Percentiles rank a stretch among this genome's conserved stretches.
phyloP scores from a whole-genome alignment of 192 early-diverging fungal species.

The Diversispora epigaea region DNA sequence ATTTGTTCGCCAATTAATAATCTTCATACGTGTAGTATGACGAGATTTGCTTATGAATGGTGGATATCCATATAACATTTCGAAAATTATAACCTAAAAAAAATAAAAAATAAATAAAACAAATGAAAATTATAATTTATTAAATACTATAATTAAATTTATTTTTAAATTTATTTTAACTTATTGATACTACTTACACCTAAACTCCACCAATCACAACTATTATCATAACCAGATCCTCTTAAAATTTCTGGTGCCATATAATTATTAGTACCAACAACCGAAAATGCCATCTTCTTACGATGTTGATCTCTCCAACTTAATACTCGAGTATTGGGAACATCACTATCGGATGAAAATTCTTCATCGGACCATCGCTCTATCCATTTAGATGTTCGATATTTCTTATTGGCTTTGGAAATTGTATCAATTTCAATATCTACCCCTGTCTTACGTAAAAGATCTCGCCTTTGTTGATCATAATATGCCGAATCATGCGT shows the following conservation, averaged over 20 bases:
- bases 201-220: constrained; percentile 75
- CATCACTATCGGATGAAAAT: constrained; percentile 39
- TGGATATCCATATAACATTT: constrained; percentile 75
- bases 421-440: constrained; percentile 48
- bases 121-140: background rate
- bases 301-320: constrained; percentile 51
- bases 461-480: constrained; percentile 55
- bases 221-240: constrained; percentile 43
- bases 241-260: constrained; percentile 89
- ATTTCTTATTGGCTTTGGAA: constrained; percentile 36
- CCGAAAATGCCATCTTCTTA: constrained; percentile 65
- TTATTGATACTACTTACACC: constrained; percentile 48
- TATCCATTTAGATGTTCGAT: constrained; percentile 32
- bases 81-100: constrained; percentile 60
- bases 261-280: constrained; percentile 91
- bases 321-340: constrained; percentile 55
- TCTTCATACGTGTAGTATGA: constrained; percentile 64
- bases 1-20: constrained; percentile 64
- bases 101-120: background rate
- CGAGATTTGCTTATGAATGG: constrained; percentile 61
- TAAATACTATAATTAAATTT: background rate
- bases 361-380: constrained; percentile 48
- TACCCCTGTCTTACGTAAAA: constrained; percentile 48
- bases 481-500: constrained; percentile 62
- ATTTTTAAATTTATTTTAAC: background rate